Base-by-base conservation (phyloP, 116 monocot genomes). In the Iris pallida region DNA sequence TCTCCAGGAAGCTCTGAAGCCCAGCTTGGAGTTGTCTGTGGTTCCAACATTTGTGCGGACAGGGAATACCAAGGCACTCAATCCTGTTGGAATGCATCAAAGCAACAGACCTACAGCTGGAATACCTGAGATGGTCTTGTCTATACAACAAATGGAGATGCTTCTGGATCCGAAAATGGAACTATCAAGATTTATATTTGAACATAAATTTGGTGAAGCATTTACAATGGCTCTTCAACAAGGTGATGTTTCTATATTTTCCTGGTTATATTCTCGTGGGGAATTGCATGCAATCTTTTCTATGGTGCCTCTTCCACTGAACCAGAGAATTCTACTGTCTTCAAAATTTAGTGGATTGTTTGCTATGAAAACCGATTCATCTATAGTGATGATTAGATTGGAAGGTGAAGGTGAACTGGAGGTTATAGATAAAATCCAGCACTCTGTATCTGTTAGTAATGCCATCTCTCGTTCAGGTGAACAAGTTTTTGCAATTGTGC, bases 221-320 rank as follows among this genome's bases (percentile, higher is more conserved):
- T 93, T 93, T 68, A 93, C 81, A 4, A 55, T 79, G 44, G 86
- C 89, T 48, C 93, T 64, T 48, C 64, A 64, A 48, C 45, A 11
- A 48, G 48, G 64, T 48, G 64, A 64, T 47, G 64, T 64, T 20
- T 15, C 59, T 14, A 41, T 18, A 55, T 17, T 47, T 0, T 89
- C 94, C 16, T 94, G 94, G 94, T 45, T 94, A 17, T 94, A 87
- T 59, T 82, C 90, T 71, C 66, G 90, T 90, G 94, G 90, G 63
- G 94, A 94, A 75, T 60, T 94, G 66, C 82, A 73, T 43, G 76
- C 59, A 19, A 71, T 94, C 10, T 90, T 85, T 43, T 75, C 87
- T 0, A 80, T 76, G 80, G 70, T 56, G n/a, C 94, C 87, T 1
- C 46, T 79, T 5, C 90, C 94, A 16, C 76, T 94, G 54, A 94